A percentile compares a stretch with the other conserved stretches of the same genome.
phyloP scores from a whole-genome alignment of 116 monocot genomes.

The Trichopus zeylanicus region DNA sequence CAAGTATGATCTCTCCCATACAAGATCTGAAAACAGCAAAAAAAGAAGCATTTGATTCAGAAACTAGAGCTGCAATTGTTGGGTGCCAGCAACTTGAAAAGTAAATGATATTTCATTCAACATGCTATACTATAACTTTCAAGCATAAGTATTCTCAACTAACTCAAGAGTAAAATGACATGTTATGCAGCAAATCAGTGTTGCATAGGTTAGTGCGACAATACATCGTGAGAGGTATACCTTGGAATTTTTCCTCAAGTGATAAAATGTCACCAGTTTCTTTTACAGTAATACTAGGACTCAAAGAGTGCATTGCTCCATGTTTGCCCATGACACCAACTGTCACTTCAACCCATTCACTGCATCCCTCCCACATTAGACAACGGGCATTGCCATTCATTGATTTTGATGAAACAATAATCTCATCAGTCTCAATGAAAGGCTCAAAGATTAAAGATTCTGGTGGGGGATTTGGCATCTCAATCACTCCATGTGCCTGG shows the following conservation, averaged over 20 bases:
- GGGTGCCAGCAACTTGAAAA: background rate
- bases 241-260: conserved; percentile 97
- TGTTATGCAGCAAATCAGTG: no score
- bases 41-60: no score
- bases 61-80: no score
- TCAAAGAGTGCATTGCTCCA: conserved; percentile 64
- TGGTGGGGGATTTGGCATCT: conserved; percentile 80
- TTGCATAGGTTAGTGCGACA: background rate
- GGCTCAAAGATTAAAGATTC: conserved; percentile 68
- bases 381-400: conserved; percentile 13
- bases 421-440: conserved; percentile 87
- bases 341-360: conserved; percentile 86
- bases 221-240: conserved; percentile 20
- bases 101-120: background rate
- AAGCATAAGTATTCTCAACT: no score
- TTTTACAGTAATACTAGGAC: conserved; percentile 92
- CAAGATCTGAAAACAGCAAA: no score
- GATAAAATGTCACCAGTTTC: conserved; percentile 88
- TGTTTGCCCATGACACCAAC: conserved; percentile 74
- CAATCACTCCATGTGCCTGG: conserved; percentile 90
- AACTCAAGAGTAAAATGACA: no score
- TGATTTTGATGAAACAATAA: conserved; percentile 58
- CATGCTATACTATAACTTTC: background rate
- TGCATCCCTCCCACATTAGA: conserved; percentile 60
- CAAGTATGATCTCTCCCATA: no score